Base-by-base conservation (phyloP, 768 basidiomycete genomes). In the Agrocybe praecox region DNA sequence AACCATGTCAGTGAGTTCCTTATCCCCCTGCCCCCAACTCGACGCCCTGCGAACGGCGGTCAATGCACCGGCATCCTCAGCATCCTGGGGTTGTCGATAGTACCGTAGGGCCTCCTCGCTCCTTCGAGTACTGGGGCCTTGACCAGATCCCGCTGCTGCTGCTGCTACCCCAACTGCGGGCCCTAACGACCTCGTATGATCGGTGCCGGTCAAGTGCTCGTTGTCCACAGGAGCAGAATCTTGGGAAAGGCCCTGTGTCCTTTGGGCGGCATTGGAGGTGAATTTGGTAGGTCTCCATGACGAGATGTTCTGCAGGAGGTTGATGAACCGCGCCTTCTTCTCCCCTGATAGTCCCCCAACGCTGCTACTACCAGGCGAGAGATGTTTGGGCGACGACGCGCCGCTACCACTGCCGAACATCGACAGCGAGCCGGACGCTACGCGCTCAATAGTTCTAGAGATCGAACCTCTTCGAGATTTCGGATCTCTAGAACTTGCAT, bases 21-120 rank as follows among this genome's bases (percentile, higher is more conserved):
- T 61, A 72, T 74, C 85, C 18, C 73, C 76, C 49, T 74, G 74
- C 0, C 84, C 86, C 87, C 86, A 88, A 63, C 86, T 87, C 49
- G 86, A 84, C 10, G 87, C 87, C 6, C 87, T 76, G 56, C 82
- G 76, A 23, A 81, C 84, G 29, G 78, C 76, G 1, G 73, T 78
- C 1, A 67, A 65, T 4, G 14, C 36, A 40, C 36, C 36, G 36
- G n/a, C 12, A n/a, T n/a, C 36, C 14, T 14, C 36, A 40, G 36
- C 5, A 40, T 40, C 3, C 12, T 42, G 36, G 70, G 62, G 12
- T 67, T 46, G 61, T 17, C 65, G 63, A 43, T 71, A 65, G 34
- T 62, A 58, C 49, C 70, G 61, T 33, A 76, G 56, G 18, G 72
- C 80, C 61, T 85, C 85, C 57, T 80, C 83, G 62, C 84, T 85